Percentiles rank a stretch among this genome's conserved stretches.
Evolutionary conservation across 2,329 filamentous ascomycete genomes (phyloP).

Genomic region (Calonectria pauciramosa): DNA sequence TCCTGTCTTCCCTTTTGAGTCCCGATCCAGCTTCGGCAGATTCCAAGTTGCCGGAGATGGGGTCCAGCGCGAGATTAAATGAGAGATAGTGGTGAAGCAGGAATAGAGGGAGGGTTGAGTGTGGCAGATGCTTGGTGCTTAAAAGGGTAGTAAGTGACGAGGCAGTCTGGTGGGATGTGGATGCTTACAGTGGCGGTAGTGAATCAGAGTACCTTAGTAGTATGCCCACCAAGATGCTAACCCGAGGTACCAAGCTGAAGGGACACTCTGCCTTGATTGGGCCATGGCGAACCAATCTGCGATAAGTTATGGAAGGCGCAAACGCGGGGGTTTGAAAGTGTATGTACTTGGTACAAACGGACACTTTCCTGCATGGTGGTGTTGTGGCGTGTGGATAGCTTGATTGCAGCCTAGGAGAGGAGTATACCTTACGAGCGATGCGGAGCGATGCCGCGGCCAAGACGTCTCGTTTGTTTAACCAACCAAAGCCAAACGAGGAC

Average conservation of each 20-base stretch:
- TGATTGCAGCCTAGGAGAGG: background rate
- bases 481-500: background rate
- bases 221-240: slow-evolving; percentile 6
- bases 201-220: background rate
- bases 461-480: background rate
- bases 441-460: background rate
- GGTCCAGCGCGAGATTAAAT: background rate
- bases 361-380: background rate
- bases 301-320: background rate
- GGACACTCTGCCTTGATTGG: background rate
- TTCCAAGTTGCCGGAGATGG: background rate
- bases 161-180: slow-evolving; percentile 1
- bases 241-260: slow-evolving; percentile 5
- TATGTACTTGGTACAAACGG: slow-evolving; percentile 4
- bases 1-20: background rate
- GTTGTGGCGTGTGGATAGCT: slow-evolving; percentile 3
- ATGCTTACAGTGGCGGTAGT: background rate
- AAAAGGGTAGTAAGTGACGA: slow-evolving; percentile 19
- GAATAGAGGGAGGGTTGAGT: background rate
- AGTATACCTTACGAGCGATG: background rate
- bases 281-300: background rate
- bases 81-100: background rate
- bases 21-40: background rate
- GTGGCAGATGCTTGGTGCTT: slow-evolving; percentile 21
- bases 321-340: slow-evolving; percentile 12